Base-by-base conservation (phyloP, 306 rosid genomes). In the Quercus robur region DNA sequence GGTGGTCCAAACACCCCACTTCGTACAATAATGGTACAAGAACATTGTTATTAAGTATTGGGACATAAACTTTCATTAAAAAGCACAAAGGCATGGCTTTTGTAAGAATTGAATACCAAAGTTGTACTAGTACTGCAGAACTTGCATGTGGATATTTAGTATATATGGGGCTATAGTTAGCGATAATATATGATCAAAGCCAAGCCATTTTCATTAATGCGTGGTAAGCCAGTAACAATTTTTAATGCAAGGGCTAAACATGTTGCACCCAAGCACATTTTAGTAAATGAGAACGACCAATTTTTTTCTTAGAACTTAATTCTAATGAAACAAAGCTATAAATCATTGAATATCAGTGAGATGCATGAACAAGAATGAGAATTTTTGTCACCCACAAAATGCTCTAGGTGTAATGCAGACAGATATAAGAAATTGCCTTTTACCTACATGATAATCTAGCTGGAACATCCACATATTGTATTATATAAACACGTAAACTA, bases 21-120 rank as follows among this genome's bases (percentile, higher is more conserved):
- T 15, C 11, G 41, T 64, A 21, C 70, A 30, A 30, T 28, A 64
- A 64, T 28, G 70, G 70, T 18, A 28, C 41, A 6, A 8, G 19
- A 17, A 3, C 41, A 41, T 6, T 15, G 31, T 2, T 13, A 62
- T 28, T 64, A 64, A 30, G n/a, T 66, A 33, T 66, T 66, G 31
- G 31, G 33, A 3, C 71, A 3, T 18, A 33, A 19, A 67, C 46
- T 33, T 31, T 3, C 19, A 62, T 62, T 26, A 26, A 14, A 62
- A 9, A 26, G 35, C 35, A 9, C 10, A 62, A 62, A 26, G 35
- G 35, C 6, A 26, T 18, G 71, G 51, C 71, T 67, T 31, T 67
- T 67, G 51, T 67, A 67, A 10, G 71, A 67, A 67, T 67, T 67
- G 49, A 67, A 8, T 67, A 33, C 71, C 71, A 67, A 67, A 67